These are phyloP conservation scores for Oryza meyeriana DNA, from an alignment of 176 grass and related monocot species.

Conservation along the genomic window DNA sequence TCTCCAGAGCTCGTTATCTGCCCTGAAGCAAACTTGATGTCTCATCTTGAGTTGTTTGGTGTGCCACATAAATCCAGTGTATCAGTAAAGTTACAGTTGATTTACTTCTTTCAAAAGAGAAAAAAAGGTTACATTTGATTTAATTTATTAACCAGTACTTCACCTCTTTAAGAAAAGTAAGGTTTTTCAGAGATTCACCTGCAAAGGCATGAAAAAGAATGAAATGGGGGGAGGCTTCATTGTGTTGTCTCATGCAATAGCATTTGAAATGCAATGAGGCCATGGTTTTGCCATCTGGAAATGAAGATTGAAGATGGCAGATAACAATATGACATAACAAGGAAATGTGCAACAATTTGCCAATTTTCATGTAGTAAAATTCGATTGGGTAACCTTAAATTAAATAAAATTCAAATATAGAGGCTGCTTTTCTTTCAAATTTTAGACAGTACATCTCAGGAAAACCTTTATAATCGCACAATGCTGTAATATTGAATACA, in stretches of 20 bases:
- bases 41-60: conserved; percentile 48
- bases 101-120: background rate
- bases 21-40: conserved; percentile 17
- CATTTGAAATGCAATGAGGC: background rate
- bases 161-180: background rate
- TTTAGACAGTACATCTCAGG: background rate
- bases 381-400: too few relatives aligned
- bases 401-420: conserved; percentile 1
- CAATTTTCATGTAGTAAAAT: background rate
- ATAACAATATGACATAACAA: too few relatives aligned
- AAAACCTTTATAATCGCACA: conserved; percentile 1
- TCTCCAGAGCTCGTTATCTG: background rate
- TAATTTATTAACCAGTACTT: too few relatives aligned
- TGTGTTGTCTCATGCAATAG: background rate
- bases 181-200: background rate
- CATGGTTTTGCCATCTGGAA: background rate
- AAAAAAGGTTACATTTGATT: too few relatives aligned
- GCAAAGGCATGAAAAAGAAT: too few relatives aligned
- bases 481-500: background rate
- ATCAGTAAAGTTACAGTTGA: conserved; percentile 20
- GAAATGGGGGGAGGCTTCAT: background rate
- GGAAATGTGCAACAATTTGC: background rate
- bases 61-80: conserved; percentile 27
- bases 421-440: background rate
- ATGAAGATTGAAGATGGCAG: background rate